phyloP scores from a whole-genome alignment of 495 filamentous ascomycete genomes.

The Tuber indicum region DNA sequence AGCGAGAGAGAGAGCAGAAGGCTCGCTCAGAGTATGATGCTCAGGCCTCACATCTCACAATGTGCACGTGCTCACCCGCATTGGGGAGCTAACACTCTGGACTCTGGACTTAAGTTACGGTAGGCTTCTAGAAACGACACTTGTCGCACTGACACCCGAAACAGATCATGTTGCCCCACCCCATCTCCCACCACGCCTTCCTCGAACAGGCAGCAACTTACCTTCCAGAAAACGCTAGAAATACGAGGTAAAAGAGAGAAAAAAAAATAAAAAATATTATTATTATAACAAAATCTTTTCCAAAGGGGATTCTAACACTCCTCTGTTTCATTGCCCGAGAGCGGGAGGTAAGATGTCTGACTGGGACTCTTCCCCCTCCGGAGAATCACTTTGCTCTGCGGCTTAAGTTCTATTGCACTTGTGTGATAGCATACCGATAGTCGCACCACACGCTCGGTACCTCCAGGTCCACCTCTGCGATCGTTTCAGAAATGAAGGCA shows the following conservation, averaged over 20 bases:
- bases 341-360: not conserved
- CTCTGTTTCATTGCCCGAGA: not conserved
- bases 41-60: constrained; percentile 12
- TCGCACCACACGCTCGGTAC: constrained; percentile 2
- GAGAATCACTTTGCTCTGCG: not conserved
- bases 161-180: constrained; percentile 12
- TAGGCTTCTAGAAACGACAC: constrained; percentile 36
- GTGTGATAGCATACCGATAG: not conserved
- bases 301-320: not conserved
- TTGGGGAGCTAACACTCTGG: constrained; percentile 24
- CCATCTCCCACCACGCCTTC: constrained; percentile 1
- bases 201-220: not conserved
- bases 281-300: not conserved
- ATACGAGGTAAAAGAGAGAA: not conserved
- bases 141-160: constrained; percentile 24
- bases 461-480: not conserved
- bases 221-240: not conserved
- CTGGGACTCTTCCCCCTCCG: not conserved
- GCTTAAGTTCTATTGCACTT: not conserved
- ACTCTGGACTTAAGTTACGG: not conserved
- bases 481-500: not conserved
- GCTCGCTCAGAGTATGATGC: not conserved
- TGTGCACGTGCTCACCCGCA: constrained; percentile 35
- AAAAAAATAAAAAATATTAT: not conserved
- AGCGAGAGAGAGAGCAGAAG: not conserved